A percentile compares a stretch with the other conserved stretches of the same genome.
These are phyloP conservation scores for Aspergillus melleus DNA, from an alignment of 2,329 filamentous ascomycete genomes.

Conservation along the genomic window DNA sequence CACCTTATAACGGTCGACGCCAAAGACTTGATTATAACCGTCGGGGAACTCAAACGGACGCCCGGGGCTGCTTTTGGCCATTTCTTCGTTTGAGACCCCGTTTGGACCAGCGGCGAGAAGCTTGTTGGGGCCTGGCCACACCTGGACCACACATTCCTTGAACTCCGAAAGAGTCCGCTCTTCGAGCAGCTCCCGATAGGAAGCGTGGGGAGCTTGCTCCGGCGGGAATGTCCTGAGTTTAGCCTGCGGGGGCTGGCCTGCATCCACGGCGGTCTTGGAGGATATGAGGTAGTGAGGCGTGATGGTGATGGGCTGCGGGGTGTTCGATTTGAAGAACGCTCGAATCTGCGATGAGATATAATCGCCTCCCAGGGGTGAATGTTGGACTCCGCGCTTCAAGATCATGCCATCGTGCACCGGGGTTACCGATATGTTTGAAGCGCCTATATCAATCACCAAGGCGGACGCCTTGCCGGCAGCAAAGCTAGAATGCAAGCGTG, in stretches of 20 bases:
- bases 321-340: conserved; percentile 68
- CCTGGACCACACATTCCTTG: conserved; percentile 95
- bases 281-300: conserved; percentile 85
- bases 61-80: conserved; percentile 69
- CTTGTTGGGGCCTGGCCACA: conserved; percentile 79
- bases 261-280: conserved; percentile 85
- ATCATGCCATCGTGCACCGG: conserved; percentile 94
- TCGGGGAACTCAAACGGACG: conserved; percentile 97
- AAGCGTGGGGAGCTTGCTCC: conserved; percentile 59
- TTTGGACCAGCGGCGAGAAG: conserved; percentile 54
- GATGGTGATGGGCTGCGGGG: conserved; percentile 69
- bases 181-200: conserved; percentile 82
- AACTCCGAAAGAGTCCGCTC: conserved; percentile 92
- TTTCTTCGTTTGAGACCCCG: conserved; percentile 70
- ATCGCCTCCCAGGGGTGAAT: conserved; percentile 81
- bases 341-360: conserved; percentile 90
- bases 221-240: conserved; percentile 69
- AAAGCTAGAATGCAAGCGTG: conserved; percentile 53
- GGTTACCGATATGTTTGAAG: conserved; percentile 82
- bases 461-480: conserved; percentile 91
- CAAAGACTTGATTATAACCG: conserved; percentile 94
- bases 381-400: conserved; percentile 83
- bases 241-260: conserved; percentile 74
- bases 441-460: conserved; percentile 88
- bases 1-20: conserved; percentile 79